Evolutionary conservation across 148 eudicot species (phyloP), one percentile per base, ranked within the genome.

Genomic region (Diospyros kaki): DNA sequence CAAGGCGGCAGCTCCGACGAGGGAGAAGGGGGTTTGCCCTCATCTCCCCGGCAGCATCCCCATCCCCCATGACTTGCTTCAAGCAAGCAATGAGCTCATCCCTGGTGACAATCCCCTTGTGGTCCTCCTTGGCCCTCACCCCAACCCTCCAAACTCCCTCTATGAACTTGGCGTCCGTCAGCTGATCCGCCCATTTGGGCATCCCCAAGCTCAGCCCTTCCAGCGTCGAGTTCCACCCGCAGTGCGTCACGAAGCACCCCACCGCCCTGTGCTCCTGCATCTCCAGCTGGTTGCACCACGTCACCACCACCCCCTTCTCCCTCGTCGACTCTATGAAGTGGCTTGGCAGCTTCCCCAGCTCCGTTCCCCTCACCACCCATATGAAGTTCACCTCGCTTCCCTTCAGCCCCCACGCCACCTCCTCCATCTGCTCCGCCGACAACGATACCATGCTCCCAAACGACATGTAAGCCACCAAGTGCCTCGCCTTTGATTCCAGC

Each of bases 181-280:
- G 66, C 59, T 85, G 91, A 63, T 88, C 91, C 3, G 85, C 64
- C 89, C 89, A 88, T 54, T 88, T 89, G 0, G 91, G 91, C 52
- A 86, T 77, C 5, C 92, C 89, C 0, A 86, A 78, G 48, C 86
- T 72, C 1, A 88, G 69, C 55, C 92, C 88, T 69, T 88, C 92
- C 1, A 88, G 75, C 0, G 89, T 88, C 45, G 92, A 88, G 83
- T 89, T 89, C 89, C 92, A 89, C 4, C 89, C 89, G 77, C 89
- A 89, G 54, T 89, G 92, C 6, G 87, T 88, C 66, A 84, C 85
- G 51, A 88, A 88, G 54, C 88, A 86, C 8, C 88, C 88, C 8
- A 80, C 73, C 12, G 87, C 82, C 28, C 58, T 65, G 17, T 89
- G 89, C 1, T 85, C 86, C 18, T 86, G 71, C 52, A 83, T 77